Percentiles rank a stretch among this genome's conserved stretches.
These are phyloP conservation scores for Naganishia liquefaciens DNA, from an alignment of 1,284 basidiomycete genomes.

Conservation along the genomic window DNA sequence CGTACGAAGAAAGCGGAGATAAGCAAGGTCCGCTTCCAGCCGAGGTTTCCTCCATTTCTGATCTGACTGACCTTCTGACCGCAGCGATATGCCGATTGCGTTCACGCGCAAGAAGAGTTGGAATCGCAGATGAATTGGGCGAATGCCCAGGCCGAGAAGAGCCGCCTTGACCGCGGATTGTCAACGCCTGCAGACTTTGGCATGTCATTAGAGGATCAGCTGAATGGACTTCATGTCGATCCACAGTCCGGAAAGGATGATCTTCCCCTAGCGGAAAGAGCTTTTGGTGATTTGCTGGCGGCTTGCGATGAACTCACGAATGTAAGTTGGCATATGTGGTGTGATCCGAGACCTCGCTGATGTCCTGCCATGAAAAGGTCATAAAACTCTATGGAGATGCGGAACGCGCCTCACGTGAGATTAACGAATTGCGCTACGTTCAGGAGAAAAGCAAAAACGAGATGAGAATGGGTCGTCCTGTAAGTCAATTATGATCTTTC, in stretches of 20 bases:
- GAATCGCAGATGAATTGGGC: conserved; percentile 56
- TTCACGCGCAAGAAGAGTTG: conserved; percentile 51
- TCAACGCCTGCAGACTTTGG: conserved; percentile 13
- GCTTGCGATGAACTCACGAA: conserved; percentile 45
- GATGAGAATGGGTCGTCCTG: conserved; percentile 46
- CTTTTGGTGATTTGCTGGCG: conserved; percentile 47
- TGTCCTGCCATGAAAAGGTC: conserved; percentile 27
- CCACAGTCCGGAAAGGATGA: conserved; percentile 26
- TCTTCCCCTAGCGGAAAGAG: conserved; percentile 44
- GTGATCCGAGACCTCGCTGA: background rate
- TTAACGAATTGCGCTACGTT: conserved; percentile 46
- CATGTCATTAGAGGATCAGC: conserved; percentile 21
- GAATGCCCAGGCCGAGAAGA: conserved; percentile 51
- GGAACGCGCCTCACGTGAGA: conserved; percentile 44
- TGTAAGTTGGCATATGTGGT: background rate
- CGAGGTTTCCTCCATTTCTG: background rate
- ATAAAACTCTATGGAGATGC: conserved; percentile 50
- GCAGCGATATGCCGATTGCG: conserved; percentile 52
- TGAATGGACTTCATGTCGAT: conserved; percentile 28
- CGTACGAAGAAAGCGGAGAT: conserved; percentile 43
- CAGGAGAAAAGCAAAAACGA: conserved; percentile 53
- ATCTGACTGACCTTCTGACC: background rate
- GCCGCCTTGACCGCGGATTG: conserved; percentile 31
- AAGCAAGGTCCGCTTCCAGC: conserved; percentile 41
- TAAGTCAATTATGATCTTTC: conserved; percentile 34